These are phyloP conservation scores for Ophiocordyceps polyrhachis-furcata DNA, from an alignment of 2,329 filamentous ascomycete genomes.

Conservation along the genomic window DNA sequence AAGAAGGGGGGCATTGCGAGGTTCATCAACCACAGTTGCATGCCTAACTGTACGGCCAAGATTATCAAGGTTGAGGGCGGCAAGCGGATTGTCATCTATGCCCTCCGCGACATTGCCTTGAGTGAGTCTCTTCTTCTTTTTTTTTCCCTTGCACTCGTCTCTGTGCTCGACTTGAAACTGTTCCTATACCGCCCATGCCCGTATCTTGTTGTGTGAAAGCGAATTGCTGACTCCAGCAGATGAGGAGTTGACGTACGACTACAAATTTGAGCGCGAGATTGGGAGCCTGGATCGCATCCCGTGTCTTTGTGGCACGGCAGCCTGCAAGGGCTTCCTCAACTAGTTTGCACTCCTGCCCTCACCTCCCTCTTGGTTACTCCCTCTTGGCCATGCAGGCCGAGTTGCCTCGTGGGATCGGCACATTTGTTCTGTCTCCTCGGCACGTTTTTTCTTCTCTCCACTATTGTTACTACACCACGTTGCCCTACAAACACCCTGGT, in stretches of 20 bases:
- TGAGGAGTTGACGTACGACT: slow-evolving; percentile 98
- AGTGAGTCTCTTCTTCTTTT: slow-evolving; percentile 42
- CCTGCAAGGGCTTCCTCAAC: slow-evolving; percentile 98
- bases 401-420: no score
- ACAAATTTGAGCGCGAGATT: slow-evolving; percentile 97
- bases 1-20: slow-evolving; percentile 96
- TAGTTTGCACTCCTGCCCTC: slow-evolving; percentile 22
- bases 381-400: no score
- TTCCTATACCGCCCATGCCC: not conserved
- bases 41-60: slow-evolving; percentile 96
- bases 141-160: not conserved
- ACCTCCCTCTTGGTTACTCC: no score
- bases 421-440: no score
- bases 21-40: slow-evolving; percentile 98
- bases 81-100: slow-evolving; percentile 98
- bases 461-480: no score
- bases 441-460: no score
- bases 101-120: slow-evolving; percentile 80
- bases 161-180: no score
- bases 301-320: slow-evolving; percentile 86
- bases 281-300: slow-evolving; percentile 90
- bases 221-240: slow-evolving; percentile 33
- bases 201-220: not conserved
- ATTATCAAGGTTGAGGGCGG: slow-evolving; percentile 98
- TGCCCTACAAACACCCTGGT: no score